Base-by-base conservation (phyloP, 2,329 filamentous ascomycete species). In the Nothopassalora personata region DNA sequence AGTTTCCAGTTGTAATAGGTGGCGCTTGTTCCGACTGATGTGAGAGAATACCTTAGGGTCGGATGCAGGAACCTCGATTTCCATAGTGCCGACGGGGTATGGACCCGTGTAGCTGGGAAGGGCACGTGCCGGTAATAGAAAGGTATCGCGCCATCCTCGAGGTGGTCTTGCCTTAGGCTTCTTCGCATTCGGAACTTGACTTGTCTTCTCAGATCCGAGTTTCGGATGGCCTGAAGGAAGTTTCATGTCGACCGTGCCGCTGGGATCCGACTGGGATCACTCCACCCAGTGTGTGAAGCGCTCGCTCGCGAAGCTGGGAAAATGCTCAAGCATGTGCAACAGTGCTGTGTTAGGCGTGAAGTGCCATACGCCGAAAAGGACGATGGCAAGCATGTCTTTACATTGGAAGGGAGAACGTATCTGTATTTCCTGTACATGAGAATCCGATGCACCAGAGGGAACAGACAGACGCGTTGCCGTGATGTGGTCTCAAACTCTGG, bases 1-100 rank as follows among this genome's bases (percentile, higher is more conserved):
- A 0, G 85, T 87, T 60, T 84, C 78, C 13, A 83, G 71, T 55
- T 81, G 74, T 13, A 85, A 70, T 7, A 82, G 61, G 61, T 80
- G 77, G 56, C 73, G 72, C 54, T 77, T 72, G 28, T 80, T 63
- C 39, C 81, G 73, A 34, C 73, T 81, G 57, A 83, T 82, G 56
- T 81, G 67, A 1, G 80, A 81, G 63, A 83, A 80, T 0, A 74
- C 67, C 36, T 76, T 72, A 1, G 81, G 80, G 18, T 77, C 66
- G 36, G 75, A 66, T 8, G 72, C 81, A 0, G 81, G 80, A 0
- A 83, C 74, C 69, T 84, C 81, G 43, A 83, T 77, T 56, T 83
- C 80, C 77, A 83, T 81, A n/a, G 75, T 74, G 0, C 76, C 77
- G 13, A 81, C 77, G 23, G 72, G 76, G 65, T 83, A 83, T 0